Conservation (phyloP, 192 early-diverging fungal species). For the Obelidium mucronatum region DNA sequence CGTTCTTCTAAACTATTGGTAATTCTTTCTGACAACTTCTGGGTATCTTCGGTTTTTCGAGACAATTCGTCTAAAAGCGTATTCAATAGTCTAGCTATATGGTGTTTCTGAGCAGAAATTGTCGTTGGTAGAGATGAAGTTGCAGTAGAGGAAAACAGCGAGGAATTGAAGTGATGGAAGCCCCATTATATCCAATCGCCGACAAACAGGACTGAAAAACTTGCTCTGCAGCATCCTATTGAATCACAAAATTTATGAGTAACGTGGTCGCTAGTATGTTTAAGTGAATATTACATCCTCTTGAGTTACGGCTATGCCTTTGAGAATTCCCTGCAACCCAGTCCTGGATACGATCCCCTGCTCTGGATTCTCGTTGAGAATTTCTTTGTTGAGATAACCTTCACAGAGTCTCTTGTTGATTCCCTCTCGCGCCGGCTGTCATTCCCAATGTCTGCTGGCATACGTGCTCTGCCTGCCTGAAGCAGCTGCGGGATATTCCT, state of each 20-base stretch:
- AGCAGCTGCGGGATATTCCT: background rate
- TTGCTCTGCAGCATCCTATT: no score
- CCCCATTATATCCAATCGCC: constrained; percentile 31
- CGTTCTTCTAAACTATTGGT: background rate
- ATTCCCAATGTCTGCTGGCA: background rate
- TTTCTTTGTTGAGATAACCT: background rate
- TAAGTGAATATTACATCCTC: no score
- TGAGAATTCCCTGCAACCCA: background rate
- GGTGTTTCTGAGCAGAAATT: background rate
- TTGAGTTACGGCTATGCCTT: background rate
- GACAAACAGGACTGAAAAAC: no score
- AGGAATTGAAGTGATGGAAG: constrained; percentile 44
- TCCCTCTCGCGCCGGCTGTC: background rate
- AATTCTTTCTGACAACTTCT: background rate
- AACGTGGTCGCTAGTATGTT: no score
- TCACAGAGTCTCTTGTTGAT: background rate
- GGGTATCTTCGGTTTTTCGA: background rate
- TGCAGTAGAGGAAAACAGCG: constrained; percentile 13
- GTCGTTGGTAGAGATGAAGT: background rate
- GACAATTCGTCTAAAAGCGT: constrained; percentile 28
- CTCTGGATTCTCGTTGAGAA: background rate
- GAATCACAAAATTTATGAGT: no score
- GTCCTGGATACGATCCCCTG: background rate
- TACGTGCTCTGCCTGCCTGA: background rate
- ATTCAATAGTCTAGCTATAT: constrained; percentile 13